A percentile compares a stretch with the other conserved stretches of the same genome.
Conservation (phyloP, 768 basidiomycete species). For the Kwoniella mangroviensis region DNA sequence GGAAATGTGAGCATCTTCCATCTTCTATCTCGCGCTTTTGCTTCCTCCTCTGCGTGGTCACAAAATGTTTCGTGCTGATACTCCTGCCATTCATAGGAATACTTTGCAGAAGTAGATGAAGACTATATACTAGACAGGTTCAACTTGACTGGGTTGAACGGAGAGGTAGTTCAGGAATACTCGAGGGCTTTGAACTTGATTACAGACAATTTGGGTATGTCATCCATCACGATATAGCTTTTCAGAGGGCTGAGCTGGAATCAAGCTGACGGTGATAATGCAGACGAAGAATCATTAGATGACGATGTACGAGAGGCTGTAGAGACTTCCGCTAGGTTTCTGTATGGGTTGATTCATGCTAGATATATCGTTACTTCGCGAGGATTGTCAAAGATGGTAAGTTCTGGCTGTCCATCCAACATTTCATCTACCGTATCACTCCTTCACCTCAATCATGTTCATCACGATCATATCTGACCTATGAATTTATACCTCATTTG, state of each 20-base stretch:
- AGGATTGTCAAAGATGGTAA: conserved; percentile 92
- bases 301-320: conserved; percentile 90
- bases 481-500: not conserved
- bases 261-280: not conserved
- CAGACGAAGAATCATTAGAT: conserved; percentile 87
- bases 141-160: conserved; percentile 93
- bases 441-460: not conserved
- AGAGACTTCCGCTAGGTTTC: conserved; percentile 87
- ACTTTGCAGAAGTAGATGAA: conserved; percentile 96
- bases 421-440: not conserved
- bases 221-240: not conserved
- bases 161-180: conserved; percentile 88
- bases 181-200: conserved; percentile 91
- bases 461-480: not conserved
- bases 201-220: conserved; percentile 84
- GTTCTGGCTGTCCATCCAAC: conserved; percentile 28
- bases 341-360: conserved; percentile 96
- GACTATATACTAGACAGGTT: conserved; percentile 99
- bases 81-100: conserved; percentile 63
- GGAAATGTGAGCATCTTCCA: conserved; percentile 66
- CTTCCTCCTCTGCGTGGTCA: not conserved
- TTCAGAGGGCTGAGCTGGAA: too few species aligned
- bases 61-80: not conserved
- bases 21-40: too few species aligned
- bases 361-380: conserved; percentile 95